A percentile compares a stretch with the other conserved stretches of the same genome.
Evolutionary conservation across 352 stramenopile genomes (phyloP).

Genomic region (Pythium rishiriense): DNA sequence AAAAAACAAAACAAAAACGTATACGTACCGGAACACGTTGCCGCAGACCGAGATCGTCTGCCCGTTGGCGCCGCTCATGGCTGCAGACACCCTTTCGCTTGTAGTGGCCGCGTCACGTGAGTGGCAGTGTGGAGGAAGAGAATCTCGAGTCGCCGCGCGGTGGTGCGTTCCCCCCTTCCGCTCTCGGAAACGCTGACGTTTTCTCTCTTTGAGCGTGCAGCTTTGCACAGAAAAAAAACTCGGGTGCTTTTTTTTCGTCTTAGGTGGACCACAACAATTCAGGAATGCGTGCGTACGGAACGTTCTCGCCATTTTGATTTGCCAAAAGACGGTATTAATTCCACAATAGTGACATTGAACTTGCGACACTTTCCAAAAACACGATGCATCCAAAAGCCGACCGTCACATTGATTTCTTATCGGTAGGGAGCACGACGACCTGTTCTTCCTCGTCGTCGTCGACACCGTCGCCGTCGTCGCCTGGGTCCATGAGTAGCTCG

Average conservation of each 20-base stretch:
- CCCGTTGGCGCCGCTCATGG: conserved; percentile 61
- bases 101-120: neutral
- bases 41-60: conserved; percentile 80
- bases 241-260: neutral
- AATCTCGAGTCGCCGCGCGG: conserved; percentile 5
- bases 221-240: conserved; percentile 1
- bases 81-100: neutral
- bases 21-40: conserved; percentile 73
- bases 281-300: neutral
- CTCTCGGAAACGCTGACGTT: conserved; percentile 29
- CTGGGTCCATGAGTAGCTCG: conserved; percentile 20
- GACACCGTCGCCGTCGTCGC: conserved; percentile 17
- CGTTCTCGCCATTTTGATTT: neutral
- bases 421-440: conserved; percentile 2
- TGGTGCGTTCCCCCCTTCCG: too few relatives aligned
- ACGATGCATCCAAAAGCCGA: too few relatives aligned
- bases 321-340: neutral
- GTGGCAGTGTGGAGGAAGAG: conserved; percentile 26
- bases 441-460: conserved; percentile 35
- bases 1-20: neutral
- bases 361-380: neutral
- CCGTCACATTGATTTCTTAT: conserved; percentile 14
- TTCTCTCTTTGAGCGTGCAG: conserved; percentile 14
- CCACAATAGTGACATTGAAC: conserved; percentile 12
- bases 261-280: conserved; percentile 20